A percentile compares a stretch with the other conserved stretches of the same genome.
Conservation (phyloP, 1,284 basidiomycete genomes). For the Austroboletus niveus region DNA sequence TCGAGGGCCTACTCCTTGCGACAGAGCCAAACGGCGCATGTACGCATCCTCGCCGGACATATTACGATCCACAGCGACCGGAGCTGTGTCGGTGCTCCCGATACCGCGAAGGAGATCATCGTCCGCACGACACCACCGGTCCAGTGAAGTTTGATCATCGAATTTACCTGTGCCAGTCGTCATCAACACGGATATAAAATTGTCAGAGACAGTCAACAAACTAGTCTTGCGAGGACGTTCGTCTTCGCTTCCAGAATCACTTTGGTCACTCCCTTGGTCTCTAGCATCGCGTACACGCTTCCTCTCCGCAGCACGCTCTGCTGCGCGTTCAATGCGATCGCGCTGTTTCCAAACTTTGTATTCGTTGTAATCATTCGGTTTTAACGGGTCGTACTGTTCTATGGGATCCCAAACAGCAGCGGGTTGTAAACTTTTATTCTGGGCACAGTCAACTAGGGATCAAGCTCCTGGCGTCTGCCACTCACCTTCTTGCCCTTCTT, state of each 20-base stretch:
- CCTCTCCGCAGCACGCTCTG: constrained; percentile 58
- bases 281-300: constrained; percentile 55
- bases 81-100: constrained; percentile 28
- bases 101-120: constrained; percentile 41
- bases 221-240: constrained; percentile 72
- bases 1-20: constrained; percentile 27
- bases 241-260: constrained; percentile 67
- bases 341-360: constrained; percentile 76
- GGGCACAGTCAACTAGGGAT: constrained; percentile 6
- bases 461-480: background rate
- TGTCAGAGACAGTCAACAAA: constrained; percentile 28
- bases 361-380: constrained; percentile 85
- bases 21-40: constrained; percentile 53
- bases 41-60: constrained; percentile 62
- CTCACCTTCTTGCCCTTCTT: constrained; percentile 67
- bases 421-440: constrained; percentile 62
- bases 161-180: constrained; percentile 47
- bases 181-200: background rate
- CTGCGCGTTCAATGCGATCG: constrained; percentile 67
- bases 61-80: constrained; percentile 29
- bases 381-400: constrained; percentile 75
- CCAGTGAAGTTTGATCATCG: constrained; percentile 43
- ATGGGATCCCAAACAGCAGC: constrained; percentile 68
- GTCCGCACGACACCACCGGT: constrained; percentile 54
- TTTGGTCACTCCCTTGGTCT: constrained; percentile 58